Evolutionary conservation across 179 eudicot species (phyloP).

Genomic region (Heliamphora pulchella): DNA sequence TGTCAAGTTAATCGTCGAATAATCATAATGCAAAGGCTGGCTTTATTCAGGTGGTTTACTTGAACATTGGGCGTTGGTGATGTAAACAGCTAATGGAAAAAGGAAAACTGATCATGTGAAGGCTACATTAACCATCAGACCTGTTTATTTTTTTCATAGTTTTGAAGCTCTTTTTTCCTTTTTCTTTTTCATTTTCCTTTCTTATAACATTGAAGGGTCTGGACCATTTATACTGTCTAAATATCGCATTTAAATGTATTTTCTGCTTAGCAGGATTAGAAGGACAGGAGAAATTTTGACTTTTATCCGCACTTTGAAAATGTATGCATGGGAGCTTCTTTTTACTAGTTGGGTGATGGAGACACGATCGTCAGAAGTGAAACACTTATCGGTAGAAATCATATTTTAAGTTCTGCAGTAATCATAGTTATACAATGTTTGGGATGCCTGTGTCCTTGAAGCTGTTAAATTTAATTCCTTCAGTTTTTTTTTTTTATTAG

Average conservation of each 20-base stretch:
- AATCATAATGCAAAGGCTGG: too few relatives aligned
- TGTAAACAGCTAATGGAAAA: too few relatives aligned
- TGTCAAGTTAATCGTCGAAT: too few relatives aligned
- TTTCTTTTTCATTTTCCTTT: too few relatives aligned
- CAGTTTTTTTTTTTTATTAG: conserved; percentile 27
- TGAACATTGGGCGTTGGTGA: too few relatives aligned
- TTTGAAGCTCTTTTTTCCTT: too few relatives aligned
- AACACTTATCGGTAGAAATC: conserved; percentile 65
- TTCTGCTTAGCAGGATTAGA: conserved; percentile 57
- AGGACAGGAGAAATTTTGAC: conserved; percentile 78
- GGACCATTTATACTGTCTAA: not conserved
- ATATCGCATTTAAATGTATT: not conserved
- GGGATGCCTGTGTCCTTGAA: conserved; percentile 4
- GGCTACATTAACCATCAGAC: too few relatives aligned
- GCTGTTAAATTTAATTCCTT: not conserved
- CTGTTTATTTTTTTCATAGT: too few relatives aligned
- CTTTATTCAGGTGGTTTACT: too few relatives aligned
- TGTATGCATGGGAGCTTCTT: conserved; percentile 94
- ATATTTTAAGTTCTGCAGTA: not conserved
- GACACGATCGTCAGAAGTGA: conserved; percentile 74
- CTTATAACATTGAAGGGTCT: not conserved
- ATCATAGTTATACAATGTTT: not conserved
- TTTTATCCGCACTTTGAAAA: conserved; percentile 79
- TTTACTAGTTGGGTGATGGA: conserved; percentile 81
- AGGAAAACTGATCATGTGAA: too few relatives aligned